Evolutionary conservation across 1,139 yeast species (phyloP).

Genomic region (Debaryomyces subglobosus): DNA sequence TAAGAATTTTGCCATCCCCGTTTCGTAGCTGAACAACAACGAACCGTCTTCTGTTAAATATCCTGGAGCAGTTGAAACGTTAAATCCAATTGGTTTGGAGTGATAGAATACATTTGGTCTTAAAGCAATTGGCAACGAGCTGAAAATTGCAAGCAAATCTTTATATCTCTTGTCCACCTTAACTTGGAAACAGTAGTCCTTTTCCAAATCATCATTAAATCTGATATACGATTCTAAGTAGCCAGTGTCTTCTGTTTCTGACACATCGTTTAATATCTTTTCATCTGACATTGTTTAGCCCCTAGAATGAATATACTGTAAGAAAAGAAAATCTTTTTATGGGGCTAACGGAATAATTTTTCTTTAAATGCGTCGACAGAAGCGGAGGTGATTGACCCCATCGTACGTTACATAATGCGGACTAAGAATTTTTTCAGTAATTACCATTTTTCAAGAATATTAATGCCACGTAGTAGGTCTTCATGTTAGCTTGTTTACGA

Average conservation of each 20-base stretch:
- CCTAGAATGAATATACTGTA: neutral
- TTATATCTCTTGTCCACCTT: slow-evolving; percentile 58
- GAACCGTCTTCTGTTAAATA: slow-evolving; percentile 83
- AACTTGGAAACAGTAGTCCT: slow-evolving; percentile 87
- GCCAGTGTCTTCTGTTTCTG: slow-evolving; percentile 26
- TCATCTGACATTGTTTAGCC: slow-evolving; percentile 11
- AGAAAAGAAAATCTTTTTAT: slow-evolving; percentile 1
- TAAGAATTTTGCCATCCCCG: slow-evolving; percentile 50
- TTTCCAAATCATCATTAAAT: slow-evolving; percentile 80
- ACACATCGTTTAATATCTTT: slow-evolving; percentile 13
- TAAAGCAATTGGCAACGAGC: slow-evolving; percentile 68
- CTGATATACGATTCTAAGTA: slow-evolving; percentile 74
- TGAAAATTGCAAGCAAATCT: slow-evolving; percentile 63
- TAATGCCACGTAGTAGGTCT: neutral
- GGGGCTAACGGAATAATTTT: slow-evolving; percentile 3
- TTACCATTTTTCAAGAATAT: neutral
- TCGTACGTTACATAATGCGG: slow-evolving; percentile 5
- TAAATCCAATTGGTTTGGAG: slow-evolving; percentile 64
- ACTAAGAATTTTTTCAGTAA: neutral
- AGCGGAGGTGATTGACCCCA: slow-evolving; percentile 6
- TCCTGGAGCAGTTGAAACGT: slow-evolving; percentile 79
- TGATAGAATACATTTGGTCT: slow-evolving; percentile 80
- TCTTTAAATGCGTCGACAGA: slow-evolving; percentile 7
- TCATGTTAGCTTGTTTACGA: neutral
- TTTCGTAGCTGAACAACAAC: slow-evolving; percentile 64